Evolutionary conservation across 2,329 filamentous ascomycete species (phyloP), one percentile per base, ranked within the genome.

Genomic region (Ilyonectria robusta): DNA sequence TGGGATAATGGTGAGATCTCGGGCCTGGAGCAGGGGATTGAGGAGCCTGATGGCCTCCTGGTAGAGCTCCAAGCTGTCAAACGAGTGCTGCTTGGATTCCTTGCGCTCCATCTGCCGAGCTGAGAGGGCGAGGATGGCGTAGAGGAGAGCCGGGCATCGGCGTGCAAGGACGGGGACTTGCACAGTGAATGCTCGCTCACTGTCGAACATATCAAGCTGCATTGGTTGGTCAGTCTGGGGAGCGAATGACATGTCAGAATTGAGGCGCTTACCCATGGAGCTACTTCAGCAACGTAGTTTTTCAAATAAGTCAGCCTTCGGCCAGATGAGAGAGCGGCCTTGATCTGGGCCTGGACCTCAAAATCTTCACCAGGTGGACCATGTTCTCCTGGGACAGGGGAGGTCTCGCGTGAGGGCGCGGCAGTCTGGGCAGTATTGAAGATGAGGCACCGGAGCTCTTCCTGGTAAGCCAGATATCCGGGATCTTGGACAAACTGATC

Each of bases 191-290:
- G 83, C 82, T 19, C 85, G 82, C 29, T 84, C 79, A 31, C 81
- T 83, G 70, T 90, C 87, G 66, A 88, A 89, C 81, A 88, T 89
- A 72, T 90, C 88, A 15, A 89, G 82, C 85, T 85, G 51, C 69
- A 10, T 68, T 2, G 15, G 58, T 62, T 13, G 61, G 65, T 60
- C 1, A 66, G 63, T 46, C 5, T 21, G 6, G 13, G 19, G 29
- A 33, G n/a, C 11, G 29, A 53, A 35, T 35, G 31, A 5, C n/a
- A 15, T 8, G 13, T 55, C 4, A 23, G 5, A 71, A 77, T 64
- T 67, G 21, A 46, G 19, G 37, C 31, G 44, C 63, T 19, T 67
- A 85, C 83, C 85, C 86, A 88, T 23, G 84, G 84, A 3, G 86
- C 86, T 47, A 88, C 82, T 63, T 87, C 80, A 8, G 83, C 81